A percentile compares a stretch with the other conserved stretches of the same genome.
Evolutionary conservation across 2,329 filamentous ascomycete species (phyloP).

Genomic region (Arthrocladium fulminans): DNA sequence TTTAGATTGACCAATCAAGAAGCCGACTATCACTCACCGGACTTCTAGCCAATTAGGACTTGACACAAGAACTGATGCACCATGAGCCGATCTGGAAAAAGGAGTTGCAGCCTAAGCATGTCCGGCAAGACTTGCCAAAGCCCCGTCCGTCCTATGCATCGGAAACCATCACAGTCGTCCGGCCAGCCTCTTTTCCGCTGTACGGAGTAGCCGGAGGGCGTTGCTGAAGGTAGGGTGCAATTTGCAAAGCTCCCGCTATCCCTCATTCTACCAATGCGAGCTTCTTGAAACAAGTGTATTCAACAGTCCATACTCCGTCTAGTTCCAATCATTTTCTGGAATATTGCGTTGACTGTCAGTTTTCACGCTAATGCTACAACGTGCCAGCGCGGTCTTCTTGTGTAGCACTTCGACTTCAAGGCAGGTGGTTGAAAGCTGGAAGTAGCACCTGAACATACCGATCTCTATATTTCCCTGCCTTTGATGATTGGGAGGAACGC

Average conservation of each 20-base stretch:
- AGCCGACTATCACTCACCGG: not conserved
- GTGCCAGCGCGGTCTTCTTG: not conserved
- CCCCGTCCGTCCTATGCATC: too few species aligned
- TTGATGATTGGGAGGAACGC: not conserved
- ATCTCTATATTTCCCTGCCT: not conserved
- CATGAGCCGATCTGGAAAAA: too few species aligned
- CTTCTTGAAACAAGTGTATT: too few species aligned
- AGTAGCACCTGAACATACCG: not conserved
- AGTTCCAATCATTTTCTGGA: not conserved
- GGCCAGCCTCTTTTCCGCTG: too few species aligned
- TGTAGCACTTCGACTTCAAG: not conserved
- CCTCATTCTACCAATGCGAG: too few species aligned
- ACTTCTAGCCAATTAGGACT: not conserved
- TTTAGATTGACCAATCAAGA: not conserved
- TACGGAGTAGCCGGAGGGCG: too few species aligned
- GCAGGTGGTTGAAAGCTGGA: not conserved
- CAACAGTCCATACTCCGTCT: not conserved
- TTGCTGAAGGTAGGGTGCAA: too few species aligned
- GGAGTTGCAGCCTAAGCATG: not conserved
- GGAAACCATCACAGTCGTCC: too few species aligned
- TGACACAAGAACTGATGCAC: not conserved
- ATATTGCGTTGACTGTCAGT: not conserved
- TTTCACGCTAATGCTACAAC: not conserved
- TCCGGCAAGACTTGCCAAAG: not conserved
- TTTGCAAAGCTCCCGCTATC: too few species aligned